Conservation (phyloP, 495 filamentous ascomycete genomes). For the Aspergillus ellipticus region DNA sequence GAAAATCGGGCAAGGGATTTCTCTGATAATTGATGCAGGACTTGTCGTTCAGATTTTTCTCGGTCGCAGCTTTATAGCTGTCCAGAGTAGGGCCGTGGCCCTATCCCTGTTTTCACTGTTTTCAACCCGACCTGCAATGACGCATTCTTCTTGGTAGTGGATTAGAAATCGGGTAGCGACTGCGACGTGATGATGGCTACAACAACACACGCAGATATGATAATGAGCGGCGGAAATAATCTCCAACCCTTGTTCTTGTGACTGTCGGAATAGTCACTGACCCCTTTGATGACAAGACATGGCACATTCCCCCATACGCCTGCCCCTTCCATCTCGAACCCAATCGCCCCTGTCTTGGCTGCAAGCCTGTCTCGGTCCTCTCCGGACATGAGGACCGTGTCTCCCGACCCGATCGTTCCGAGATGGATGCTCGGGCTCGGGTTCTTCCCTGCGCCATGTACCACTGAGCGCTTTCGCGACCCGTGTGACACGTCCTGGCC, state of each 20-base stretch:
- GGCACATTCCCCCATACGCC: conserved; percentile 30
- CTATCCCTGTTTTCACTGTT: background rate
- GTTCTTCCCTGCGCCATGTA: background rate
- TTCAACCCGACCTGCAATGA: background rate
- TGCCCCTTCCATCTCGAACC: conserved; percentile 39
- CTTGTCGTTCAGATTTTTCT: background rate
- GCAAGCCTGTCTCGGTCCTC: conserved; percentile 22
- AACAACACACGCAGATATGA: too few relatives aligned
- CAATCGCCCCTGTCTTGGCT: conserved; percentile 28
- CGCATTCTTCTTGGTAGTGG: background rate
- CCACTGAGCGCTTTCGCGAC: background rate
- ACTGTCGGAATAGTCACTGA: conserved; percentile 38
- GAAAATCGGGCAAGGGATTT: too few relatives aligned
- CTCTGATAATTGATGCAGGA: too few relatives aligned
- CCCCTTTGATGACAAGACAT: conserved; percentile 34
- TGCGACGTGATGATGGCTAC: too few relatives aligned
- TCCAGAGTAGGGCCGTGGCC: background rate
- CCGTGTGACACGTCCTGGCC: background rate
- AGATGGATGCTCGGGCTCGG: conserved; percentile 11
- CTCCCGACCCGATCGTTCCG: conserved; percentile 27
- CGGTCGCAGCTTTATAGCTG: background rate
- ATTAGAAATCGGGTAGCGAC: background rate
- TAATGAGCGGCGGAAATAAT: too few relatives aligned
- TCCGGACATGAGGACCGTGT: conserved; percentile 29
- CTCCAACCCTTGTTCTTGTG: conserved; percentile 38